Base-by-base conservation (phyloP, 352 stramenopile genomes). In the Phytophthora gonapodyides region DNA sequence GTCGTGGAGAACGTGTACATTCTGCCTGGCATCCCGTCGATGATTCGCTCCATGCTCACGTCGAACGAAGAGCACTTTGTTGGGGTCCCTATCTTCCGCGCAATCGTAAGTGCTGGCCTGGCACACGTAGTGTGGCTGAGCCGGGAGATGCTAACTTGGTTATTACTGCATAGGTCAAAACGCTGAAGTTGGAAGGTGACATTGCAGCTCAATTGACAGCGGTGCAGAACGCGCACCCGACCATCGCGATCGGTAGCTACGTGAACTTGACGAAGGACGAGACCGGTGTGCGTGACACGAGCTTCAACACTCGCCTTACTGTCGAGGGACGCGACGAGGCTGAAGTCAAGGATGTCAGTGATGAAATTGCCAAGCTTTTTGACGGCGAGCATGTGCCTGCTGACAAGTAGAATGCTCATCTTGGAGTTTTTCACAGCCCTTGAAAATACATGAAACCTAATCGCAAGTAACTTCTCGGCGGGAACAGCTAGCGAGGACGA, bases 1-100 rank as follows among this genome's bases (percentile, higher is more conserved):
- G 70, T 87, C 8, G 69, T 94, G 17, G 57, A 92, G 47, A 96
- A 96, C 54, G 83, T 96, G 19, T 94, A 94, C 63, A 80, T 96
- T 36, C 69, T 96, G 6, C 87, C 87, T 1, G 87, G 87, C 5
- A 94, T 96, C 38, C 87, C 87, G 40, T 83, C 75, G 7, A 84
- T 93, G 70, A 79, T 96, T 51, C 75, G 82, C 37, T 79, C 88
- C 31, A 96, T 96, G 84, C 80, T 96, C 50, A 82, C 81, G 17
- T 74, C 69, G 30, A 92, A 92, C 47, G 80, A 92, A 63, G 73
- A 86, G 33, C 82, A 91, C 27, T 96, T 96, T 33, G 57, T 84
- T 24, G 87, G 87, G 13, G 73, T 93, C 21, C 84, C 78, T 3
- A 93, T 94, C 45, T 81, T 89, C 57, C 83, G 86, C 38, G 78